These are phyloP conservation scores for Fusarium concolor DNA, from an alignment of 2,329 filamentous ascomycete species.

Conservation along the genomic window DNA sequence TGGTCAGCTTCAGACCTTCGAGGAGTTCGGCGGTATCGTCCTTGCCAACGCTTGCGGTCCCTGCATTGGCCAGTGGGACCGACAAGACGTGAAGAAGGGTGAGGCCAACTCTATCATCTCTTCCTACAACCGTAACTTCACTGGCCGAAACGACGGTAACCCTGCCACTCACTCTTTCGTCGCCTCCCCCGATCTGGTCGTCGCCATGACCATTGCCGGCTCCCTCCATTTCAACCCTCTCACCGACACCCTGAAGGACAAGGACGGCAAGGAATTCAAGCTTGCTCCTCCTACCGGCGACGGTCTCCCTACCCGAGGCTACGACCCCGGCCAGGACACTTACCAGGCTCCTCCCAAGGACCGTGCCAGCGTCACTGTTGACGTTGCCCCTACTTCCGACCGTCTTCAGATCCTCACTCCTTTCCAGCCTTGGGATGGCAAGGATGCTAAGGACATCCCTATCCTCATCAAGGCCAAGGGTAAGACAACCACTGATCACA, in stretches of 20 bases:
- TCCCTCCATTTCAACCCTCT: constrained; percentile 94
- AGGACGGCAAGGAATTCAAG: constrained; percentile 96
- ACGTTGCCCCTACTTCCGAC: constrained; percentile 89
- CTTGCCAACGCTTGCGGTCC: constrained; percentile 96
- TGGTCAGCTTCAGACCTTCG: constrained; percentile 86
- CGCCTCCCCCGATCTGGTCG: constrained; percentile 88
- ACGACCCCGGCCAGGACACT: constrained; percentile 91
- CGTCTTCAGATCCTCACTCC: constrained; percentile 92
- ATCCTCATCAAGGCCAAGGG: constrained; percentile 98
- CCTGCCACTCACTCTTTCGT: constrained; percentile 95
- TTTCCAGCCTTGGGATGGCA: constrained; percentile 90
- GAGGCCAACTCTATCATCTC: constrained; percentile 96
- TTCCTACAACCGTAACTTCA: constrained; percentile 99
- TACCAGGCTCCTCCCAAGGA: constrained; percentile 95
- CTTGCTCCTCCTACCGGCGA: constrained; percentile 83
- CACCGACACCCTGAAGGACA: constrained; percentile 90
- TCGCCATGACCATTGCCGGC: constrained; percentile 86
- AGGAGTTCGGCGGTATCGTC: constrained; percentile 85
- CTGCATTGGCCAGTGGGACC: constrained; percentile 96
- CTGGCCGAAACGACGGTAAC: constrained; percentile 96
- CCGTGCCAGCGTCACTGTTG: constrained; percentile 77
- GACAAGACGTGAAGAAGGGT: constrained; percentile 93
- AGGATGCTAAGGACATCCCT: constrained; percentile 84
- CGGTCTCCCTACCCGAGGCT: constrained; percentile 83
- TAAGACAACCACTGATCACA: constrained; percentile 99